Conservation (phyloP, 495 filamentous ascomycete species). For the Penicillium verhagenii region DNA sequence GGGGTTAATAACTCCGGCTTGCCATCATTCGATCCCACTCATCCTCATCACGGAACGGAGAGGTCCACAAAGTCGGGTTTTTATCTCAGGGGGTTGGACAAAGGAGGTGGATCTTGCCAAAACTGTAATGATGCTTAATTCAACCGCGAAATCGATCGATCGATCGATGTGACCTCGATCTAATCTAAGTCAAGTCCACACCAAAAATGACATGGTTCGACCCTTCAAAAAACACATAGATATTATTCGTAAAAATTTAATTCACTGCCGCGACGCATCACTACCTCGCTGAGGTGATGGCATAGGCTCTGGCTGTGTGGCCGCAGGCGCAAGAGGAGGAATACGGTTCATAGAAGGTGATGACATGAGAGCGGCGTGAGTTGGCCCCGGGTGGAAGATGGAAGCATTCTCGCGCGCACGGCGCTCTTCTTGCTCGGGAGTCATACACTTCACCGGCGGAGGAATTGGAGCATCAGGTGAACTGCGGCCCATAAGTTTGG, state of each 20-base stretch:
- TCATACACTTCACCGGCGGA: conserved; percentile 48
- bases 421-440: conserved; percentile 47
- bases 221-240: not conserved
- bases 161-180: not conserved
- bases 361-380: conserved; percentile 30
- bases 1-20: conserved; percentile 19
- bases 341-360: conserved; percentile 42
- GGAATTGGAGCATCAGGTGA: conserved; percentile 48
- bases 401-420: conserved; percentile 42
- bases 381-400: conserved; percentile 27
- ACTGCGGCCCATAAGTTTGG: conserved; percentile 49
- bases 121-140: not conserved
- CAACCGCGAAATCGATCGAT: not conserved
- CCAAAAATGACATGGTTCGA: not conserved
- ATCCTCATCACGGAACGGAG: not conserved
- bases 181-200: not conserved
- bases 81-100: too few relatives aligned
- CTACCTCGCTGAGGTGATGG: conserved; percentile 23
- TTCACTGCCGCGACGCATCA: conserved; percentile 15
- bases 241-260: not conserved
- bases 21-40: conserved; percentile 14
- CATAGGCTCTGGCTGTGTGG: conserved; percentile 25
- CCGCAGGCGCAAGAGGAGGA: conserved; percentile 34
- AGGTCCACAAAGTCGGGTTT: conserved; percentile 6
- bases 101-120: not conserved